phyloP scores from a whole-genome alignment of 2,329 filamentous ascomycete genomes.

The Calonectria pseudoreteaudii region DNA sequence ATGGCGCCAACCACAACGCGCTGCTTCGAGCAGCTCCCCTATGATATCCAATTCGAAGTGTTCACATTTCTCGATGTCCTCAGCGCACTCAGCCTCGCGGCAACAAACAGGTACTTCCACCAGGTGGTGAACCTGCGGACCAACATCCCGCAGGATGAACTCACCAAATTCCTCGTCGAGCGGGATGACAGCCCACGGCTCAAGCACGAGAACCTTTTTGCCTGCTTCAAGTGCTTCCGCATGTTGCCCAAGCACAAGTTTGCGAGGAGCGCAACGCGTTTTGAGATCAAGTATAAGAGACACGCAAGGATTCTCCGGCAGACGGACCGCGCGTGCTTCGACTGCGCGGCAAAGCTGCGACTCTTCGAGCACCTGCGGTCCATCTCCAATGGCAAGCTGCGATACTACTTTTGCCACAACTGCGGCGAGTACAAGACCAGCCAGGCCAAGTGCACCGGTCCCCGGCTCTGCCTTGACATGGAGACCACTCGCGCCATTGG shows the following conservation, averaged over 20 bases:
- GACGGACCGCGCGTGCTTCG: constrained; percentile 27
- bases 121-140: constrained; percentile 11
- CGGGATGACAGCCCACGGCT: constrained; percentile 15
- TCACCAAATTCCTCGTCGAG: constrained; percentile 7
- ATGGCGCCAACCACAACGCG: constrained; percentile 20
- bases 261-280: neutral
- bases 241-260: constrained; percentile 31
- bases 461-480: neutral
- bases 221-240: constrained; percentile 31
- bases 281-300: neutral
- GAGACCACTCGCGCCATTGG: neutral
- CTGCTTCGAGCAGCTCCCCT: constrained; percentile 28
- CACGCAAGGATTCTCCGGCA: neutral
- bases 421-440: constrained; percentile 28
- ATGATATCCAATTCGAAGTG: constrained; percentile 33
- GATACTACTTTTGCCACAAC: constrained; percentile 38
- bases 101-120: constrained; percentile 29
- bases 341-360: constrained; percentile 27
- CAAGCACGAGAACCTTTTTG: constrained; percentile 14
- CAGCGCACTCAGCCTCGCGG: constrained; percentile 21
- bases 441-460: constrained; percentile 28
- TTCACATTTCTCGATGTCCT: constrained; percentile 18
- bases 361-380: constrained; percentile 9
- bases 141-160: neutral
- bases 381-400: constrained; percentile 17